Conservation (phyloP, 2,329 filamentous ascomycete genomes). For the Alternaria dauci region DNA sequence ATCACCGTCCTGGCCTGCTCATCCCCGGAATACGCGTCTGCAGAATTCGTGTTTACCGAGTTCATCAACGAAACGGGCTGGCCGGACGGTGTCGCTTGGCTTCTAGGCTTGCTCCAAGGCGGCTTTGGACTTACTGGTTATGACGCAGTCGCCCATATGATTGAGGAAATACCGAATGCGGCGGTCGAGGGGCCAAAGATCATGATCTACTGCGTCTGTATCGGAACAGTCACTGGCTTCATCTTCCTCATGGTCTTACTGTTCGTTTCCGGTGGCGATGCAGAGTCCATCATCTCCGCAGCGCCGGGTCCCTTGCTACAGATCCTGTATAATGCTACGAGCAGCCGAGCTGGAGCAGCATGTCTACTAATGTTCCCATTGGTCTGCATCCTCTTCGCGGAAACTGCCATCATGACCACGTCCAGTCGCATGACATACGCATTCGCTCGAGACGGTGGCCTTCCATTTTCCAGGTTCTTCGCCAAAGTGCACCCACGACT, state of each 20-base stretch:
- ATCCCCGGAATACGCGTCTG: conserved; percentile 70
- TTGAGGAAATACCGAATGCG: conserved; percentile 67
- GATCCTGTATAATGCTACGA: conserved; percentile 70
- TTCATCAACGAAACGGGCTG: conserved; percentile 75
- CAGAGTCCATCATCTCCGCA: conserved; percentile 64
- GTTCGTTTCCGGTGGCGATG: conserved; percentile 67
- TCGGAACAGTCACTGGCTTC: conserved; percentile 69
- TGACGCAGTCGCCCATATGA: conserved; percentile 64
- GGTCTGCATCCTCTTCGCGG: conserved; percentile 70
- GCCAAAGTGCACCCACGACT: conserved; percentile 68
- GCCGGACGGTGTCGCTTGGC: conserved; percentile 71
- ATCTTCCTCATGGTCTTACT: conserved; percentile 70
- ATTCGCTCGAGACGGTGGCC: conserved; percentile 71
- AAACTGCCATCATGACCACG: conserved; percentile 71
- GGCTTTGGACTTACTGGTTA: conserved; percentile 64
- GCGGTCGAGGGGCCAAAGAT: conserved; percentile 69
- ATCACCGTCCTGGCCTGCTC: conserved; percentile 74
- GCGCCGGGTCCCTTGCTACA: conserved; percentile 67
- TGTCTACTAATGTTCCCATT: conserved; percentile 74
- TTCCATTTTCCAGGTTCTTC: conserved; percentile 69
- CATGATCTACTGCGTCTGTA: conserved; percentile 70
- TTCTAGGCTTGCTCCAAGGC: conserved; percentile 62
- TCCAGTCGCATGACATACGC: conserved; percentile 72
- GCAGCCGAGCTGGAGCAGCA: conserved; percentile 67
- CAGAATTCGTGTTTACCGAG: conserved; percentile 69